Base-by-base conservation (phyloP, 768 basidiomycete genomes). In the Rhizopogon rudus region DNA sequence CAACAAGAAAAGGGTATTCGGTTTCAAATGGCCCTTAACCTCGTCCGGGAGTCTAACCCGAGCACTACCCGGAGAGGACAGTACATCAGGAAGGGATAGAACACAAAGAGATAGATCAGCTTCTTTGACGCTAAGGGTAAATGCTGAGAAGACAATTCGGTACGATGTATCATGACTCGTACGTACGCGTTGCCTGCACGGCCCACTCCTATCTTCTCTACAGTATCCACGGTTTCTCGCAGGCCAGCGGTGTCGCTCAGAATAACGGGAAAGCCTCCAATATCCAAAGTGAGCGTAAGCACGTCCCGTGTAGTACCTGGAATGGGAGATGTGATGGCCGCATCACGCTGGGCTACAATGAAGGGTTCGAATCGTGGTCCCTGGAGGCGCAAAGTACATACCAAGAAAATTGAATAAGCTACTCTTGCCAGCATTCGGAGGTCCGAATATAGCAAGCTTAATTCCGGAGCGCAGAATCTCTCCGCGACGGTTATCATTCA, bases 381-480 rank as follows among this genome's bases (percentile, higher is more conserved):
- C n/a, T 29, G n/a, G 29, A 7, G 5, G 37, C 13, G n/a, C 9
- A 6, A 1, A 42, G 40, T 10, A 62, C 71, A 13, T 61, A 87
- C 93, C 89, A 12, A 96, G 75, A 66, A 85, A 92, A 63, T 96
- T 96, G 45, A 93, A 77, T 17, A 93, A 68, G 63, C 87, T 91
- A 64, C 91, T 93, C 73, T 96, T 97, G n/a, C 93, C 94, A 1
- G 88, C 92, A 62, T 97, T 97, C 0, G 94, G 91, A 22, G 93
- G 91, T 1, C 93, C 93, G 63, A 94, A 93, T 40, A 97, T 94
- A 13, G 90, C 87, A 8, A 96, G 75, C 44, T 82, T 84, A 46
- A 95, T 81, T 2, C 93, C 94, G 1, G 84, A 81, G 12, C 91
- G 84, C 57, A 94, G 73, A 50, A 96, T 84, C 67, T 96, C 93